Evolutionary conservation across 345 rosid species (phyloP).

Genomic region (Brassica napus): DNA sequence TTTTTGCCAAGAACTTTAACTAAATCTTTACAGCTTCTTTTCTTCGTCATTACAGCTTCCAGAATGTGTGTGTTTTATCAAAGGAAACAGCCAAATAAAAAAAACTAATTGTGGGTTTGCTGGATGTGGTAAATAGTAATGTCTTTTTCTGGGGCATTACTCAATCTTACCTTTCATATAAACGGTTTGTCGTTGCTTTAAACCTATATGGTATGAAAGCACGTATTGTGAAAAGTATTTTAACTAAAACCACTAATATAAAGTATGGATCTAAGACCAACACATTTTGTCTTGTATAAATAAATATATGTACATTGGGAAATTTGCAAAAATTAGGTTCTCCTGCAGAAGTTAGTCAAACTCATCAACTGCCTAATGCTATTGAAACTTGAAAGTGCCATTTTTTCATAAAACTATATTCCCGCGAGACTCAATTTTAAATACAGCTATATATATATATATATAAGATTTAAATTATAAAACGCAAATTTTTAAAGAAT

Average conservation of each 20-base stretch:
- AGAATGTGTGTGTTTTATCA: not conserved
- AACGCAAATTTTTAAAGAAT: too few relatives aligned
- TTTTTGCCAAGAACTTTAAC: too few relatives aligned
- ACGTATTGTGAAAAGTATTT: not conserved
- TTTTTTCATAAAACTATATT: too few relatives aligned
- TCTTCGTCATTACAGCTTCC: conserved; percentile 5
- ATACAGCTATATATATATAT: not conserved
- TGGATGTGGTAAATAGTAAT: not conserved
- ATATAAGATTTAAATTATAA: too few relatives aligned
- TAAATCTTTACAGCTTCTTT: conserved; percentile 22
- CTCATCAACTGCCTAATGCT: not conserved
- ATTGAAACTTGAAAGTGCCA: not conserved
- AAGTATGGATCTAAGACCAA: not conserved
- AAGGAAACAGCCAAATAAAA: not conserved
- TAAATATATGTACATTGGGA: not conserved
- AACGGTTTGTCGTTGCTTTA: not conserved
- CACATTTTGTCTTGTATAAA: too few relatives aligned
- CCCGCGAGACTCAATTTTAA: not conserved
- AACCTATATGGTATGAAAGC: not conserved
- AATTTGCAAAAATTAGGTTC: not conserved
- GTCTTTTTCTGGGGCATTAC: not conserved
- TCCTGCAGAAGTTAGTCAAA: not conserved
- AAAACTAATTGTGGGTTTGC: not conserved
- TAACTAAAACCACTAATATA: not conserved
- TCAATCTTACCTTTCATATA: not conserved